Evolutionary conservation across 805 yeast species (phyloP), one percentile per base, ranked within the genome.

Genomic region (Sugiyamaella chiloensis): DNA sequence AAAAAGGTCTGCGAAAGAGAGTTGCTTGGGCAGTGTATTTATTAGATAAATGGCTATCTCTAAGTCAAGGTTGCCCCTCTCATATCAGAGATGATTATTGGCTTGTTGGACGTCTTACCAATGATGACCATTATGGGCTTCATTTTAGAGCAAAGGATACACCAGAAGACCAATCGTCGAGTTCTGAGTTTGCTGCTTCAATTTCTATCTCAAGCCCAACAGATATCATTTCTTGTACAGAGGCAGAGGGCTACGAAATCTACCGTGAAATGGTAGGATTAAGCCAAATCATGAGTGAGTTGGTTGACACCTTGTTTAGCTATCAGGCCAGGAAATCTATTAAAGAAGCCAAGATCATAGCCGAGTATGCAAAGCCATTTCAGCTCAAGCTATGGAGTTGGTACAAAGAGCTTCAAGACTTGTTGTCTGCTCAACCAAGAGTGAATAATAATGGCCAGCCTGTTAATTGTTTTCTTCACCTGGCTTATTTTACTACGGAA

Each of bases 11-110:
- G 42, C 74, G 99, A 44, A 78, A 87, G 57, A 73, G 98, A 50
- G 67, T 91, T 40, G 96, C 97, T 0, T 91, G 99, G 98, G 96
- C 97, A 0, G 93, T 89, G 1, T 91, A 80, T 73, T 72, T 85
- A 44, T 95, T 89, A 64, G 96, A 89, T 60, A 88, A 90, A 62
- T 91, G 98, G 98, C 74, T 84, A 6, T 72, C 96, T 1, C 67
- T 90, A 42, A 78, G 80, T 44, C 93, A 87, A 60, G 79, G 90
- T 0, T 71, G 96, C 36, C 95, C 96, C 1, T 83, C 96, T 0
- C 96, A 88, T 64, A 75, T 85, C 27, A 73, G 79, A 46, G 83
- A 81, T 2, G 68, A 74, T 47, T 86, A 88, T 61, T 91, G 97
- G 97, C 71, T 83, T 30, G 93, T 90, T 3, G 72, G 76, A 40